Evolutionary conservation across 768 basidiomycete species (phyloP).

Genomic region (Kwoniella sp.): DNA sequence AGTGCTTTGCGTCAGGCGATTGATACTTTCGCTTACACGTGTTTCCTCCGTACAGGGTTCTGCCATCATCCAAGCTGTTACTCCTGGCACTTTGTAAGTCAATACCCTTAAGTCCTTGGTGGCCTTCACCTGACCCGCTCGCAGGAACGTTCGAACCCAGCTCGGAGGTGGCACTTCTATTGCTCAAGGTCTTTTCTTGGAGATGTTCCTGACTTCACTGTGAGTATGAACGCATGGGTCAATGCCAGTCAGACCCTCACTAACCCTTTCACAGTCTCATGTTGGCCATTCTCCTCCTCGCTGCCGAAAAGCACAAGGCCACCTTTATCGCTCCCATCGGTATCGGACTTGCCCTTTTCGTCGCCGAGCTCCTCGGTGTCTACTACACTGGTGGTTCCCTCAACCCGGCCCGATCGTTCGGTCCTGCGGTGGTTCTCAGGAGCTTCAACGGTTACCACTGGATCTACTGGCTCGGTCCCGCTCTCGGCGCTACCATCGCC

Average conservation of each 20-base stretch:
- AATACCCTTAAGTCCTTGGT: not conserved
- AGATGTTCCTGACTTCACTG: slow-evolving; percentile 51
- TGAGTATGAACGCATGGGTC: slow-evolving; percentile 7
- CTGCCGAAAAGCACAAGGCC: slow-evolving; percentile 51
- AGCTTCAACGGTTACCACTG: slow-evolving; percentile 43
- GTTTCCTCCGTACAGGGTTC: slow-evolving; percentile 20
- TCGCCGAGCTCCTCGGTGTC: slow-evolving; percentile 48
- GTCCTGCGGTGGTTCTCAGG: slow-evolving; percentile 41
- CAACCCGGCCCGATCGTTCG: slow-evolving; percentile 47
- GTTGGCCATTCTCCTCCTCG: slow-evolving; percentile 42
- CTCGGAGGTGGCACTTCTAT: slow-evolving; percentile 44
- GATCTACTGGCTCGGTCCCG: slow-evolving; percentile 49
- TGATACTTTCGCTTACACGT: not conserved
- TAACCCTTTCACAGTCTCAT: slow-evolving; percentile 19
- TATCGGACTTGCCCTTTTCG: slow-evolving; percentile 50
- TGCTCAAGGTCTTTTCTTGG: slow-evolving; percentile 50
- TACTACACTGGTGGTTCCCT: slow-evolving; percentile 50
- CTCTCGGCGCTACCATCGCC: slow-evolving; percentile 42
- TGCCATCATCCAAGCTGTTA: slow-evolving; percentile 46
- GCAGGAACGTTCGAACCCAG: slow-evolving; percentile 33
- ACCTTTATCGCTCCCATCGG: slow-evolving; percentile 54
- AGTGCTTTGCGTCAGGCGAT: slow-evolving; percentile 2
- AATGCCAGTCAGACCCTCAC: not conserved
- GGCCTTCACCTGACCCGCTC: not conserved
- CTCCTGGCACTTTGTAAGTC: slow-evolving; percentile 45